Conservation (phyloP, 108 stramenopile genomes). For the Pseudonitzschia delicatissima region DNA sequence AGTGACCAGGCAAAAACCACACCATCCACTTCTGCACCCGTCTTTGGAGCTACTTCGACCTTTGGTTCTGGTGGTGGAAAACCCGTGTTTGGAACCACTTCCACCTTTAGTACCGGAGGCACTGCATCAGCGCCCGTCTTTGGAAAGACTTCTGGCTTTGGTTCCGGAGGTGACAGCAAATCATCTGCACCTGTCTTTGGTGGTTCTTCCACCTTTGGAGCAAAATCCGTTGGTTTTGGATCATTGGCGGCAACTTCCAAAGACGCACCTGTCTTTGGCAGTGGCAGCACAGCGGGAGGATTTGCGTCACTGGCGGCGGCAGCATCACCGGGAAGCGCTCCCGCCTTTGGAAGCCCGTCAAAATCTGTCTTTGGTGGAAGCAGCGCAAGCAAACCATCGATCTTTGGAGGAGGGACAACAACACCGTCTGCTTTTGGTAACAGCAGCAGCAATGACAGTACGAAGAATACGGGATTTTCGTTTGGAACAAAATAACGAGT, state of each 20-base stretch:
- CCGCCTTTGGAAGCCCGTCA: constrained; percentile 11
- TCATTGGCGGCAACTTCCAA: too few species aligned
- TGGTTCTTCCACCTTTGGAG: too few species aligned
- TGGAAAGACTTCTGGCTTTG: too few species aligned
- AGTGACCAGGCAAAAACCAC: too few species aligned
- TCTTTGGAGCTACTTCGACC: background rate
- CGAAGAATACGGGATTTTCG: background rate
- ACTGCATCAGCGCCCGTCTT: too few species aligned
- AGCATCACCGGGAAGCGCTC: background rate
- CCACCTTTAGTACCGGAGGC: background rate
- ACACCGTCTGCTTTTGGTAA: background rate
- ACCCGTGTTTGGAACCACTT: background rate
- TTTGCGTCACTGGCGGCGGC: background rate
- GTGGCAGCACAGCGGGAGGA: background rate
- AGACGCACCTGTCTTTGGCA: too few species aligned
- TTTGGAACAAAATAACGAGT: background rate
- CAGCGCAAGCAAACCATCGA: background rate
- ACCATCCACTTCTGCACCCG: background rate
- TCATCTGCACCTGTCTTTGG: too few species aligned
- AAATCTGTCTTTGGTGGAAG: background rate
- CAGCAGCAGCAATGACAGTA: background rate
- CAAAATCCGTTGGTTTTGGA: too few species aligned
- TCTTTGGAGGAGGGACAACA: background rate
- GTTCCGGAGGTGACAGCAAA: too few species aligned
- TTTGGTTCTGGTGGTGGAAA: background rate